Base-by-base conservation (phyloP, 441 rosid genomes). In the Brassica balearica region DNA sequence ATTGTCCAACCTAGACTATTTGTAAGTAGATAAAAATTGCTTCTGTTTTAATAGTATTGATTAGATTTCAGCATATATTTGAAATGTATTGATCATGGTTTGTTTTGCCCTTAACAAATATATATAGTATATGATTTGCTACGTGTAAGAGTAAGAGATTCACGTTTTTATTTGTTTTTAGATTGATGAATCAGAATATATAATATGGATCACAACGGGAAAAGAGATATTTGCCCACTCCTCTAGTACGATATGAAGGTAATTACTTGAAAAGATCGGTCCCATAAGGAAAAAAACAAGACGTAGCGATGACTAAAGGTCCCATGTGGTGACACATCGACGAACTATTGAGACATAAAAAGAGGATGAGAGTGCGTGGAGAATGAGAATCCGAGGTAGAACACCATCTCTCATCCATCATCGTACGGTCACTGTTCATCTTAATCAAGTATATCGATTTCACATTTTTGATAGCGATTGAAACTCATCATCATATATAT, bases 371-470 rank as follows among this genome's bases (percentile, higher is more conserved):
- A 61, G 71, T 73, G 32, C 78, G 77, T 79, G 53, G 70, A 6
- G 7, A 53, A 53, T 53, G 59, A 15, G 78, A 73, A 73, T 73
- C 82, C 65, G 66, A 68, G 78, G 77, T 51, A 17, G 6, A 32
- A 79, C 60, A 68, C 65, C 29, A 72, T 46, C 73, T 66, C 69
- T 10, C 46, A 19, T 19, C 72, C 63, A 60, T 72, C 77, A 72
- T 73, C 66, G 82, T 79, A 79, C 82, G 75, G 66, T 56, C 46
- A 73, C 48, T 73, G 36, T 73, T 48, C 74, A 72, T 67, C 48
- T 60, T 14, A 59, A 65, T 34, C 65, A 71, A 27, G 20, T 72
- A 29, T 20, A 58, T 72, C 73, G 29, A 5, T 69, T 68, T 69
- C 69, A 68, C 73, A 75, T 59, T 46, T 29, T 59, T 67, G 72